These are phyloP conservation scores for Zychaea mexicana DNA, from an alignment of 371 early-diverging fungal genomes.

Conservation along the genomic window DNA sequence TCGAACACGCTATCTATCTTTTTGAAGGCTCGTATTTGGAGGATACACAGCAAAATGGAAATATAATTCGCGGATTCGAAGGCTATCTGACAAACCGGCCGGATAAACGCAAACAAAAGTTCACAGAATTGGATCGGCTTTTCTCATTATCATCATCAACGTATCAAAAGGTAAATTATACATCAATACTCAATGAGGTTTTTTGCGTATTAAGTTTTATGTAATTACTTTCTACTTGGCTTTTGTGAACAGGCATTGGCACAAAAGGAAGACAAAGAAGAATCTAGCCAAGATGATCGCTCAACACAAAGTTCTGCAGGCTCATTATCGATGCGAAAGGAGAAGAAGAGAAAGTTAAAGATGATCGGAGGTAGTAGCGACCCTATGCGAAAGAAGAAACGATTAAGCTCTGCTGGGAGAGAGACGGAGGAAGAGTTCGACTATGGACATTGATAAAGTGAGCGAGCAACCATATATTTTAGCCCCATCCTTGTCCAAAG, in stretches of 20 bases:
- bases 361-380: constrained; percentile 15
- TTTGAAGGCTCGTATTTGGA: constrained; percentile 85
- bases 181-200: not conserved
- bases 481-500: too few relatives aligned
- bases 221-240: too few relatives aligned
- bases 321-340: constrained; percentile 29
- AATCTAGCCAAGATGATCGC: constrained; percentile 61
- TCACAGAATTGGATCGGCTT: constrained; percentile 63
- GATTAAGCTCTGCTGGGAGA: constrained; percentile 18
- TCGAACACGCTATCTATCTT: constrained; percentile 77
- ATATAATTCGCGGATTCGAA: constrained; percentile 84
- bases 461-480: too few relatives aligned
- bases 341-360: constrained; percentile 42
- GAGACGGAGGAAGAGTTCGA: constrained; percentile 14
- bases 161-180: constrained; percentile 56
- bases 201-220: not conserved
- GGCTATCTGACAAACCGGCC: constrained; percentile 65
- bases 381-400: constrained; percentile 30
- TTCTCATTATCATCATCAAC: constrained; percentile 69
- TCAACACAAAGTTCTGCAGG: constrained; percentile 23
- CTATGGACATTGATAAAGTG: not conserved
- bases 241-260: constrained; percentile 51
- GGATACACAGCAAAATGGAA: constrained; percentile 79
- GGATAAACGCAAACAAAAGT: constrained; percentile 61
- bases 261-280: constrained; percentile 57